phyloP scores from a whole-genome alignment of 495 filamentous ascomycete genomes.

The Xylaria grammica region DNA sequence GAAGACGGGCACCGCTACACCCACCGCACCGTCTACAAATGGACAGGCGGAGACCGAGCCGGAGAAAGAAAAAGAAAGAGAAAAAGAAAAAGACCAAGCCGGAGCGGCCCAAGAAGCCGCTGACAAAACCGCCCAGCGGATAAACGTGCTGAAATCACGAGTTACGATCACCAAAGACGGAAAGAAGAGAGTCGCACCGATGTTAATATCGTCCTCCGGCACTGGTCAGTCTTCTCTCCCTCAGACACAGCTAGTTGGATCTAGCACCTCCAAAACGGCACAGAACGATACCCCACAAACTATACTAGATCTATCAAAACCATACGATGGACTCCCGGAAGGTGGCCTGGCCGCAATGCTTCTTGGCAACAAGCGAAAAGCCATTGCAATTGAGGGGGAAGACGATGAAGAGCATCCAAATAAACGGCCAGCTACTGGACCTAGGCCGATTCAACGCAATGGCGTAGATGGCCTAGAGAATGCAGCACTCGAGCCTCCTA shows the following conservation, averaged over 20 bases:
- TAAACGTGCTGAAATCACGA: slow-evolving; percentile 83
- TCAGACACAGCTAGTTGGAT: slow-evolving; percentile 78
- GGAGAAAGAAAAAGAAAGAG: slow-evolving; percentile 44
- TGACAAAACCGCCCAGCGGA: slow-evolving; percentile 64
- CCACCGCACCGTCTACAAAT: slow-evolving; percentile 36
- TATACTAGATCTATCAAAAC: slow-evolving; percentile 89
- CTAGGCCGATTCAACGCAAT: slow-evolving; percentile 75
- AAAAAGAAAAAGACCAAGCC: slow-evolving; percentile 44
- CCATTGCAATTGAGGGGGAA: slow-evolving; percentile 68
- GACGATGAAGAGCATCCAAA: slow-evolving; percentile 64
- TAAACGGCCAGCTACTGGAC: slow-evolving; percentile 71
- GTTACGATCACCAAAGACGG: slow-evolving; percentile 96
- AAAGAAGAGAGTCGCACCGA: slow-evolving; percentile 90
- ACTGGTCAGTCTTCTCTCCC: slow-evolving; percentile 86
- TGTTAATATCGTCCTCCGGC: slow-evolving; percentile 86
- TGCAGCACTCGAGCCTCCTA: slow-evolving; percentile 58
- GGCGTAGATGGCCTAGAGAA: slow-evolving; percentile 77
- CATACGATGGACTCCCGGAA: slow-evolving; percentile 90
- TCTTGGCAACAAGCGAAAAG: slow-evolving; percentile 90
- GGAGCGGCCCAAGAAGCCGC: slow-evolving; percentile 50
- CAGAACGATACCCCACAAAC: slow-evolving; percentile 79
- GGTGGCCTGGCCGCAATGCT: slow-evolving; percentile 85
- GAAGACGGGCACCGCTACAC: slow-evolving; percentile 37
- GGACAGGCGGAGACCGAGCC: slow-evolving; percentile 44
- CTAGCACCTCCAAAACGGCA: slow-evolving; percentile 62